Percentiles rank a stretch among this genome's conserved stretches.
phyloP scores from a whole-genome alignment of 1,284 basidiomycete species.

The Cerioporus squamosus region DNA sequence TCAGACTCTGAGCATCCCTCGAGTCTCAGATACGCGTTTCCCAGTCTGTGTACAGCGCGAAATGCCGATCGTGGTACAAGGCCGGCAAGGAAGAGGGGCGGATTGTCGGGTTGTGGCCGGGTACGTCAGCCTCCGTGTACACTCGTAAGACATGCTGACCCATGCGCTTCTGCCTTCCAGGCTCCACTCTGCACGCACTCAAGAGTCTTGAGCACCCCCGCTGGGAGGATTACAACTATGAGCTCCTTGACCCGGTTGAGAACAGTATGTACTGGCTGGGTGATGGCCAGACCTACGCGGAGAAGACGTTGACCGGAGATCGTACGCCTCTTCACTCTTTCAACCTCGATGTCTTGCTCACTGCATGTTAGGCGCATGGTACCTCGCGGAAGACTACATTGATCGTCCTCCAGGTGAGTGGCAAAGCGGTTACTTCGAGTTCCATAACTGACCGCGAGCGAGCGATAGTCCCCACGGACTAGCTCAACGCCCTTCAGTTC shows the following conservation, averaged over 20 bases:
- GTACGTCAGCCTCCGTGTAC: conserved; percentile 31
- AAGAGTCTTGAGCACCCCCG: conserved; percentile 55
- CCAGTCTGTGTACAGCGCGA: conserved; percentile 61
- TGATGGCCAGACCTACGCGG: conserved; percentile 52
- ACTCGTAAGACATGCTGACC: not conserved
- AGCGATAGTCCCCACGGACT: too few relatives aligned
- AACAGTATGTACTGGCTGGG: conserved; percentile 65
- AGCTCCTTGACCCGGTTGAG: conserved; percentile 45
- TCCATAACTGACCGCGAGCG: too few relatives aligned
- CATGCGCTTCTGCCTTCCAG: conserved; percentile 28
- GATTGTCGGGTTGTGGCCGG: conserved; percentile 63
- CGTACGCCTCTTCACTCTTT: conserved; percentile 40
- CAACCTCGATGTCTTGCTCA: not conserved
- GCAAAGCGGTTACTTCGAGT: too few relatives aligned
- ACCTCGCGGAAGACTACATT: not conserved
- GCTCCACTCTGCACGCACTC: conserved; percentile 56
- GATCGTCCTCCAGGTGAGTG: not conserved
- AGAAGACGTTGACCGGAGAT: conserved; percentile 47
- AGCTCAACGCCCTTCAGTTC: too few relatives aligned
- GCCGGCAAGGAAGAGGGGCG: conserved; percentile 60
- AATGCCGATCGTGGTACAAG: conserved; percentile 73
- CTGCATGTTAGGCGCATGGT: not conserved
- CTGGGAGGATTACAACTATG: conserved; percentile 70
- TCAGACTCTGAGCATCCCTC: too few relatives aligned
- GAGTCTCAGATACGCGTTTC: not conserved